Percentiles rank a stretch among this genome's conserved stretches.
Evolutionary conservation across 2,329 filamentous ascomycete genomes (phyloP).

Genomic region (Trichoderma sp.): DNA sequence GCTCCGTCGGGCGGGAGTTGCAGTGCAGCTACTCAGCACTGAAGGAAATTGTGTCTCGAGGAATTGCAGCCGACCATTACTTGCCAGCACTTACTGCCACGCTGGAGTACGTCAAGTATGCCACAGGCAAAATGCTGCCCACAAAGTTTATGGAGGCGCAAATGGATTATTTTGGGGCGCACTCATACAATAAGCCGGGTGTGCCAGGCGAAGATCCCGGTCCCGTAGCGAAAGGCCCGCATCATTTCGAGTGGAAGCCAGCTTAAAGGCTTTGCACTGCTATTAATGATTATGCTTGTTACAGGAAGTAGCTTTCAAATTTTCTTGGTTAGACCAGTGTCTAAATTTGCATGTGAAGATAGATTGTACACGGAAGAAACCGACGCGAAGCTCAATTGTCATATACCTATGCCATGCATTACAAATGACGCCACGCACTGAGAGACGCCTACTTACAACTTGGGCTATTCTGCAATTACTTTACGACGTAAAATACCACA

Average conservation of each 20-base stretch:
- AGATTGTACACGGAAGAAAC: not conserved
- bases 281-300: not conserved
- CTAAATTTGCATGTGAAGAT: not conserved
- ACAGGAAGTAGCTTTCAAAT: not conserved
- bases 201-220: not conserved
- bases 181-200: slow-evolving; percentile 35
- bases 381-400: not conserved
- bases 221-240: not conserved
- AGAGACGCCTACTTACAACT: no score
- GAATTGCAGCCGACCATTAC: slow-evolving; percentile 58
- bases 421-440: not conserved
- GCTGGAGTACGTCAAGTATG: slow-evolving; percentile 68
- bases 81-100: slow-evolving; percentile 62
- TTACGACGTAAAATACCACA: not conserved
- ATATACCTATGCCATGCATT: not conserved
- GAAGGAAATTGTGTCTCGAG: slow-evolving; percentile 58
- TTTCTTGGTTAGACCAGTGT: not conserved
- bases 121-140: slow-evolving; percentile 59
- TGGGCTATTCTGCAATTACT: not conserved
- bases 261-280: not conserved
- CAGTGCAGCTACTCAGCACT: slow-evolving; percentile 46
- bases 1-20: slow-evolving; percentile 17
- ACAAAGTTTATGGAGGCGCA: slow-evolving; percentile 72
- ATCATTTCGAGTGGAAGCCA: slow-evolving; percentile 1
- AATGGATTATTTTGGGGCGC: slow-evolving; percentile 69